Conservation (phyloP, 495 filamentous ascomycete genomes). For the Trichoderma orchidacearum region DNA sequence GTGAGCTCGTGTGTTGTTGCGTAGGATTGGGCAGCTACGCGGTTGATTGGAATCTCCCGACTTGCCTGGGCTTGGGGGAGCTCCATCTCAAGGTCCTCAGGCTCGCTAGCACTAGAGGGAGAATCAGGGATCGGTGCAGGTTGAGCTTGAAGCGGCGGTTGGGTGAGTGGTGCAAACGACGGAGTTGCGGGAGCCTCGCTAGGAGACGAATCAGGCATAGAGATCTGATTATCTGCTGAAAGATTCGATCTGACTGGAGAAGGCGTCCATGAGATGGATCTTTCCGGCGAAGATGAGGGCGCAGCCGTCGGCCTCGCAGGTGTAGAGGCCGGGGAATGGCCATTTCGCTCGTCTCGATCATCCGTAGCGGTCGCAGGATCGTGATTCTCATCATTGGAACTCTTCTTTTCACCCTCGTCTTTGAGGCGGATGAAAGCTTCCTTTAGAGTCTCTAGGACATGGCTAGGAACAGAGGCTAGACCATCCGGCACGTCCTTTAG, state of each 20-base stretch:
- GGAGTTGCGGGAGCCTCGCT: not conserved
- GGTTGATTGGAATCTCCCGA: constrained; percentile 5
- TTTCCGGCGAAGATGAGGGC: not conserved
- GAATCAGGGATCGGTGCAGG: not conserved
- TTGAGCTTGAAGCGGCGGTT: not conserved
- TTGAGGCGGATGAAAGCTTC: constrained; percentile 7
- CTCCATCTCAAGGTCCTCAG: constrained; percentile 2
- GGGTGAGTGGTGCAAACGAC: not conserved
- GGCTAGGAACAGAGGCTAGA: constrained; percentile 22
- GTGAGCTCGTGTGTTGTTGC: not conserved
- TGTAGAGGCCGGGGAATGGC: not conserved
- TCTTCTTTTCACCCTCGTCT: not conserved
- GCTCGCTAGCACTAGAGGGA: not conserved
- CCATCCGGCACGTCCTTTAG: constrained; percentile 2
- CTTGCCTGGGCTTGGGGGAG: not conserved
- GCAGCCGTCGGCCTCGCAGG: not conserved
- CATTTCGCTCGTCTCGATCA: not conserved
- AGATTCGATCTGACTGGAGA: constrained; percentile 2
- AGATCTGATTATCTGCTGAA: not conserved
- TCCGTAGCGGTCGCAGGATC: not conserved
- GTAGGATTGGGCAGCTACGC: not conserved
- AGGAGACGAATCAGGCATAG: not conserved
- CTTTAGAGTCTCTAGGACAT: constrained; percentile 21
- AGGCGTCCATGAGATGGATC: constrained; percentile 7
- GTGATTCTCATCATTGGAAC: not conserved